Percentiles rank a stretch among this genome's conserved stretches.
These are phyloP conservation scores for Sarocladium kiliense DNA, from an alignment of 2,329 filamentous ascomycete genomes.

Conservation along the genomic window DNA sequence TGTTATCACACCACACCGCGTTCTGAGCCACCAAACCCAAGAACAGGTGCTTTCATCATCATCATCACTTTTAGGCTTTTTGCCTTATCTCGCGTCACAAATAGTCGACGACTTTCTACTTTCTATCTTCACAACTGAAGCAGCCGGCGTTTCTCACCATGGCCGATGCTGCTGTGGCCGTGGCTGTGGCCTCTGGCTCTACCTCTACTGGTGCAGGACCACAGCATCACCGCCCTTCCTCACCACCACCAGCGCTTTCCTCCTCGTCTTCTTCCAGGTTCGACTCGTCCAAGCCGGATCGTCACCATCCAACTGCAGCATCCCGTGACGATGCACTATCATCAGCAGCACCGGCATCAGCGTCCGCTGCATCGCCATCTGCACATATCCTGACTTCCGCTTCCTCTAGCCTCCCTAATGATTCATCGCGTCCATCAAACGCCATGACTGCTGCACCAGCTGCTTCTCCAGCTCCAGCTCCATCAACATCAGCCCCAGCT, in stretches of 20 bases:
- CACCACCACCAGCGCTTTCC: not conserved
- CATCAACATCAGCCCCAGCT: slow-evolving; percentile 15
- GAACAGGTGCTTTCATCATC: not conserved
- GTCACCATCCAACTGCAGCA: not conserved
- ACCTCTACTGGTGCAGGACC: not conserved
- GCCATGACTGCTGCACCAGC: slow-evolving; percentile 20
- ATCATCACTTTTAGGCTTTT: not conserved
- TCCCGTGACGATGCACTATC: not conserved
- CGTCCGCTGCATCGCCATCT: not conserved
- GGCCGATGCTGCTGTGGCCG: slow-evolving; percentile 2
- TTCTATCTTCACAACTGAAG: not conserved
- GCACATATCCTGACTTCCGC: not conserved
- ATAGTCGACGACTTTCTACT: not conserved
- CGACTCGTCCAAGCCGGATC: not conserved
- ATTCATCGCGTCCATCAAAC: slow-evolving; percentile 21
- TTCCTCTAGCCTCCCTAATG: slow-evolving; percentile 11
- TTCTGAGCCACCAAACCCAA: no score
- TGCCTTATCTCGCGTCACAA: not conserved
- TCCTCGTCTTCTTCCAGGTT: not conserved
- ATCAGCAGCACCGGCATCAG: not conserved
- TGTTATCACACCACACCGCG: not conserved
- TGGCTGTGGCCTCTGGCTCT: not conserved
- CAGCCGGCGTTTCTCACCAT: not conserved
- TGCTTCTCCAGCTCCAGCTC: slow-evolving; percentile 18
- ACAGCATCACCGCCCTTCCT: slow-evolving; percentile 2